A percentile compares a stretch with the other conserved stretches of the same genome.
Conservation (phyloP, 768 basidiomycete species). For the Lactarius akahatsu region DNA sequence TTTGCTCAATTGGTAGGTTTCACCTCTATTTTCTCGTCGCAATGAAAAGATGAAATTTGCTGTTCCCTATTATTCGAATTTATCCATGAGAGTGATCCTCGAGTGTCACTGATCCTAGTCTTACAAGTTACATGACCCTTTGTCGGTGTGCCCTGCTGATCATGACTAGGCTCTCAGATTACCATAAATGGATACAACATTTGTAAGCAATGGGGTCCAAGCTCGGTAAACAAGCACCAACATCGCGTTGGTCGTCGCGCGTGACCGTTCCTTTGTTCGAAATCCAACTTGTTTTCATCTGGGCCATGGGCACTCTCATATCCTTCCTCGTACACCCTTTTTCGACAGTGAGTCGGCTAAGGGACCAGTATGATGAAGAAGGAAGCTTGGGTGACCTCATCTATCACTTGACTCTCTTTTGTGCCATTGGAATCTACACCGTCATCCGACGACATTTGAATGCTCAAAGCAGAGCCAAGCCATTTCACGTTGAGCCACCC, state of each 20-base stretch:
- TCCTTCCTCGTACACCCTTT: conserved; percentile 50
- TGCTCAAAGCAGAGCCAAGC: conserved; percentile 68
- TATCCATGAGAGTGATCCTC: conserved; percentile 12
- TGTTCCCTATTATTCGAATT: conserved; percentile 66
- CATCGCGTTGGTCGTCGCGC: conserved; percentile 28
- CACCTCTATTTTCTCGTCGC: not conserved
- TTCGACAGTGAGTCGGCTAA: conserved; percentile 49
- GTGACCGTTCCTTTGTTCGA: conserved; percentile 11
- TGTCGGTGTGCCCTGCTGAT: no score
- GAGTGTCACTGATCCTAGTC: conserved; percentile 14
- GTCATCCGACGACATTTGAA: conserved; percentile 74
- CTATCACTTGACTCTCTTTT: conserved; percentile 66
- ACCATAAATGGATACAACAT: not conserved
- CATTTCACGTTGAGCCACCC: conserved; percentile 59
- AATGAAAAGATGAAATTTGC: conserved; percentile 45
- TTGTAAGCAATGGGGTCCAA: conserved; percentile 5
- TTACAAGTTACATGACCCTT: not conserved
- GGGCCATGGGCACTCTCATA: conserved; percentile 34
- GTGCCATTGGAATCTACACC: conserved; percentile 77
- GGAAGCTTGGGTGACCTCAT: conserved; percentile 50
- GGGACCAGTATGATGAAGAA: conserved; percentile 39
- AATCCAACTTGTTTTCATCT: conserved; percentile 11
- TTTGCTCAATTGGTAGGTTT: conserved; percentile 2
- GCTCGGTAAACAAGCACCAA: conserved; percentile 24
- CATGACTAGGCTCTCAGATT: not conserved